Conservation (phyloP, 495 filamentous ascomycete genomes). For the Neurospora sp. region DNA sequence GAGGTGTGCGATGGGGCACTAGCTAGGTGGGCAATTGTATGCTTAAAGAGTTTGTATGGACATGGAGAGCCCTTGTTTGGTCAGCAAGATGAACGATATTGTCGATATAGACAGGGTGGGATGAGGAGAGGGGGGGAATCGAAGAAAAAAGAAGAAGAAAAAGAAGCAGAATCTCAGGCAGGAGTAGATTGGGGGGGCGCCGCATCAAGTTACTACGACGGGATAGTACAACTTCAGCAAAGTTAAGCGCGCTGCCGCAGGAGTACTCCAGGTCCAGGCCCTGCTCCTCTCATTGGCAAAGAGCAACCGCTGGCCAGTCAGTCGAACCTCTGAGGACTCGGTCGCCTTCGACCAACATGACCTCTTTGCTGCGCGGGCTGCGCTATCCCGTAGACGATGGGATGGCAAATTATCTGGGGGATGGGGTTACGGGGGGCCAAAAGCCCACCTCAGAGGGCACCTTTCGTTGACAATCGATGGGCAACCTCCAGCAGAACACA, state of each 20-base stretch:
- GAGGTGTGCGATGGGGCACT: background rate
- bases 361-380: background rate
- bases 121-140: background rate
- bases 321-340: background rate
- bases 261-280: background rate
- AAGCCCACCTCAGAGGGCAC: background rate
- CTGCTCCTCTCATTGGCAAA: background rate
- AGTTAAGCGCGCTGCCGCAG: slow-evolving; percentile 1
- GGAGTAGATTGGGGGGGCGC: background rate
- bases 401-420: background rate
- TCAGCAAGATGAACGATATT: background rate
- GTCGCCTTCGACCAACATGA: background rate
- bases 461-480: background rate
- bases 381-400: background rate
- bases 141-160: slow-evolving; percentile 1
- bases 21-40: background rate
- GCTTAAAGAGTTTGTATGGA: background rate
- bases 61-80: background rate
- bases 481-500: background rate
- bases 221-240: background rate
- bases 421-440: background rate
- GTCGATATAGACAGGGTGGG: background rate
- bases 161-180: background rate
- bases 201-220: background rate
- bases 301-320: background rate